phyloP scores from a whole-genome alignment of 192 early-diverging fungal species.

The Phycomyces blakesleeanus region DNA sequence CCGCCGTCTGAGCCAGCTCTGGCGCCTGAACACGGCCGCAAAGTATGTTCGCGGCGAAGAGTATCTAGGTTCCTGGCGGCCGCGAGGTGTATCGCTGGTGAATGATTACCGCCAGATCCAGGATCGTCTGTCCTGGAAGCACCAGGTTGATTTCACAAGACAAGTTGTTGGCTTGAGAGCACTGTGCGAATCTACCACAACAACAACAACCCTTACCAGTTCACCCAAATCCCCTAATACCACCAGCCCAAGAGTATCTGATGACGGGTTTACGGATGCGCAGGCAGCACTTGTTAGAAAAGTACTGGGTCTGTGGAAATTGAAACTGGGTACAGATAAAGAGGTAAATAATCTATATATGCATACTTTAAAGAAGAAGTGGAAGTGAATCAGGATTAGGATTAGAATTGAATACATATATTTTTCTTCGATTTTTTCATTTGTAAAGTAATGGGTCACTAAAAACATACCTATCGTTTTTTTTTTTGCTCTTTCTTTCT shows the following conservation, averaged over 20 bases:
- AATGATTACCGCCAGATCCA: constrained; percentile 47
- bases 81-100: constrained; percentile 64
- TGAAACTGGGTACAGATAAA: constrained; percentile 33
- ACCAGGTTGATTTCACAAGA: constrained; percentile 38
- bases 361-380: too few relatives aligned
- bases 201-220: too few relatives aligned
- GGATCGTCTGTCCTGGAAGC: constrained; percentile 26
- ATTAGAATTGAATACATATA: too few relatives aligned
- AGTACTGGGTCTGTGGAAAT: constrained; percentile 23
- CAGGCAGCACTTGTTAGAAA: constrained; percentile 20
- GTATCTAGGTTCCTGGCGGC: constrained; percentile 60
- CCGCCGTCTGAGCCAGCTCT: constrained; percentile 51
- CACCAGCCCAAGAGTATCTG: not conserved
- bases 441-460: too few relatives aligned
- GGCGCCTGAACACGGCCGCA: constrained; percentile 66
- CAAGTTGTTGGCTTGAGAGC: constrained; percentile 36
- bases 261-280: not conserved
- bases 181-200: too few relatives aligned
- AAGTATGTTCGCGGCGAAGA: constrained; percentile 77
- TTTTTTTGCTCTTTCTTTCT: too few relatives aligned
- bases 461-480: too few relatives aligned
- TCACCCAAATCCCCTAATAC: not conserved
- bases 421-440: too few relatives aligned
- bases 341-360: too few relatives aligned
- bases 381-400: too few relatives aligned